Evolutionary conservation across 805 yeast genomes (phyloP).

Genomic region (Ogataea pignaliae): DNA sequence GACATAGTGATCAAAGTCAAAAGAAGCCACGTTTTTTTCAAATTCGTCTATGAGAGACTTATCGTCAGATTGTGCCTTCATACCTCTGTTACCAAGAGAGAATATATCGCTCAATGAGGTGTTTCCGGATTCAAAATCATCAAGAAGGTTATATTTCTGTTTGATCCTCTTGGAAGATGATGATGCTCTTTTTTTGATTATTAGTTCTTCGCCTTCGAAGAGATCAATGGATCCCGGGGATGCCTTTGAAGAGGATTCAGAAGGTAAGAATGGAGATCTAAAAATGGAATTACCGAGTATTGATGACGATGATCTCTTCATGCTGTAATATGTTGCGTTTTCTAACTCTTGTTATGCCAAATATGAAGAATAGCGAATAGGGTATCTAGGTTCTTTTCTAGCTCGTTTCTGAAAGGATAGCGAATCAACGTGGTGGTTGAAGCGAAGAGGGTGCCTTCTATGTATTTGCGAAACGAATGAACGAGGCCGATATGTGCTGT

Average conservation of each 20-base stretch:
- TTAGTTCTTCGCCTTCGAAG: conserved; percentile 2
- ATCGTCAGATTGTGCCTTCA: no score
- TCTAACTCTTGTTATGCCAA: not conserved
- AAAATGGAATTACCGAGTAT: conserved; percentile 13
- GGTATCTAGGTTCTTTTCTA: no score
- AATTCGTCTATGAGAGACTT: no score
- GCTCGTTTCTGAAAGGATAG: no score
- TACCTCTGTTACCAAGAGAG: no score
- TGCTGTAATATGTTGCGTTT: conserved; percentile 1
- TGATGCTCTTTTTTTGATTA: conserved; percentile 2
- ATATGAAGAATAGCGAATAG: not conserved
- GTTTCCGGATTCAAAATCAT: conserved; percentile 27
- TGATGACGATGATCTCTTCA: conserved; percentile 10
- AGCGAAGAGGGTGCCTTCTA: no score
- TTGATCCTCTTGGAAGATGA: not conserved
- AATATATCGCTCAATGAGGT: conserved; percentile 20
- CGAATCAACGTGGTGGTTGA: no score
- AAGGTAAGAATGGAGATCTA: conserved; percentile 17
- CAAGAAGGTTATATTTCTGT: conserved; percentile 17
- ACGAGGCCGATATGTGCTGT: no score
- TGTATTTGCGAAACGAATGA: no score
- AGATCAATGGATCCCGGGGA: not conserved
- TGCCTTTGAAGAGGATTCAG: conserved; percentile 4
- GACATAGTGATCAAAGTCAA: conserved; percentile 28
- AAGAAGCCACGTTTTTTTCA: conserved; percentile 5